phyloP scores from a whole-genome alignment of 164 flowering plant genomes.

The Cinnamomum chago region DNA sequence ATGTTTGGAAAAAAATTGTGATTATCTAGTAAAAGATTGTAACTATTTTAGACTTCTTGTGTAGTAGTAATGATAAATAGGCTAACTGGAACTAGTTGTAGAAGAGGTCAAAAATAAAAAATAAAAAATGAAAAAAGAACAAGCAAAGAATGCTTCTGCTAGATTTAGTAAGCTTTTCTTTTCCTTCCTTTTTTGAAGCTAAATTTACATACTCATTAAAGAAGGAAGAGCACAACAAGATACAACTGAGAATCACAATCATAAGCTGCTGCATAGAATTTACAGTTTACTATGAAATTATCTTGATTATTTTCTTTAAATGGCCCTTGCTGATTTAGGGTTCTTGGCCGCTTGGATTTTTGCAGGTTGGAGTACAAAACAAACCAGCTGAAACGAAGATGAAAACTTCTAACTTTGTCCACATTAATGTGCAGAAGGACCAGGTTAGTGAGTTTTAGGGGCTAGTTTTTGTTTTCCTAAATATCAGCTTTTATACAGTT shows the following conservation, averaged over 20 bases:
- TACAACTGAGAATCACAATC: neutral
- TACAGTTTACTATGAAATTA: neutral
- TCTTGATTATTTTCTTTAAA: neutral
- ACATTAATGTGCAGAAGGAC: slow-evolving; percentile 58
- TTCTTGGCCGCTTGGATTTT: slow-evolving; percentile 9
- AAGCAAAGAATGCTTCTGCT: neutral
- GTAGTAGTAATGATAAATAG: neutral
- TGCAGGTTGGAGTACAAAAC: slow-evolving; percentile 74
- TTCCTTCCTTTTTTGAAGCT: neutral
- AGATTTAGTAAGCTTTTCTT: neutral
- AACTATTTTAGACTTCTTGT: too few relatives aligned
- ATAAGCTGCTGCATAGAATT: neutral
- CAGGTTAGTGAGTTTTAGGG: slow-evolving; percentile 41
- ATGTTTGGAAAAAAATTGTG: neutral
- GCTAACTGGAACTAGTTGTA: neutral
- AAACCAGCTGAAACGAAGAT: slow-evolving; percentile 64
- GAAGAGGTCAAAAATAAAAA: too few relatives aligned
- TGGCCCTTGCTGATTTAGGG: slow-evolving; percentile 3
- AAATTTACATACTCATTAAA: too few relatives aligned
- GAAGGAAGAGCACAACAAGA: neutral
- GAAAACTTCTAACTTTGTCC: slow-evolving; percentile 62
- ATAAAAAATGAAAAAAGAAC: too few relatives aligned
- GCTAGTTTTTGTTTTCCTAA: neutral
- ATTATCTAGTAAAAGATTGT: neutral
- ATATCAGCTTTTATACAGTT: neutral